Conservation (phyloP, 257 asterid species). For the Rubia yunnanensis region DNA sequence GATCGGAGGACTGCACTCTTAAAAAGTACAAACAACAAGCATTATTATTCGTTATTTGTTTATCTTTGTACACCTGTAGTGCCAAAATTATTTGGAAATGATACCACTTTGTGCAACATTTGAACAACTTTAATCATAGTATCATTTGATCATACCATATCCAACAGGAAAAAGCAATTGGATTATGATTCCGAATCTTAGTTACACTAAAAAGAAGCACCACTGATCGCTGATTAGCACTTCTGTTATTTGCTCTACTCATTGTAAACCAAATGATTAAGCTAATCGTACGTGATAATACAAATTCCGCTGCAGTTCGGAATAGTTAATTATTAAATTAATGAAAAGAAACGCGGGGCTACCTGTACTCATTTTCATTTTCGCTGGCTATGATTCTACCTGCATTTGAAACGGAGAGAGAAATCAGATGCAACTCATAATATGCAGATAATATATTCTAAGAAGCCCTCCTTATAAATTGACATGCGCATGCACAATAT, state of each 20-base stretch:
- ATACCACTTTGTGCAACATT: conserved; percentile 3
- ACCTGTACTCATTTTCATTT: background rate
- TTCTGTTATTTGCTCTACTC: background rate
- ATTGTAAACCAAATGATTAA: background rate
- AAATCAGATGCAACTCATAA: background rate
- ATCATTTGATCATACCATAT: background rate
- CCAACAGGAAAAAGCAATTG: background rate
- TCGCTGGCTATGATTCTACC: background rate
- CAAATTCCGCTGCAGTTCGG: background rate
- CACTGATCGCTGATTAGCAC: background rate
- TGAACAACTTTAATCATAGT: background rate
- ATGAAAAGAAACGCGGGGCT: no score
- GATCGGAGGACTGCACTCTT: no score
- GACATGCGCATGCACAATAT: no score
- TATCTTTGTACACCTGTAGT: no score
- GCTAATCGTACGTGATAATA: background rate
- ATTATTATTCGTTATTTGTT: no score
- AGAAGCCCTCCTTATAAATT: no score
- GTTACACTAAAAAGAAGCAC: background rate
- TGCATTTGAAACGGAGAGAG: background rate
- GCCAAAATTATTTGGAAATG: conserved; percentile 10
- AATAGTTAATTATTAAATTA: no score
- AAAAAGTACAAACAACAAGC: background rate
- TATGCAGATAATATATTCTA: no score
- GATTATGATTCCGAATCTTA: background rate